phyloP scores from a whole-genome alignment of 345 rosid genomes.

The Physaria fendleri region DNA sequence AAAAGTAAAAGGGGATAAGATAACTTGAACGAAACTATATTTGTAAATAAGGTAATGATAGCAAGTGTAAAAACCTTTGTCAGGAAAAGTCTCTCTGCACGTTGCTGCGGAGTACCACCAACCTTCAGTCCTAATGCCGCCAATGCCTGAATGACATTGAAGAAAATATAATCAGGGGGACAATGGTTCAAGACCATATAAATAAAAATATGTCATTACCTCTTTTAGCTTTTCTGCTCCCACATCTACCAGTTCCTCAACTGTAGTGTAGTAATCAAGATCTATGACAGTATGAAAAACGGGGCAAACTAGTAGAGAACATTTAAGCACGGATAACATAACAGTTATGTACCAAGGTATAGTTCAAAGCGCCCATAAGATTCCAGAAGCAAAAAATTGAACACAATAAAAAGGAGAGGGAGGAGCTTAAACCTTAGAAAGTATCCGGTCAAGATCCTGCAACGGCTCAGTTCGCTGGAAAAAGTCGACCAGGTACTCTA shows the following conservation, averaged over 20 bases:
- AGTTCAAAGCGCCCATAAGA: neutral
- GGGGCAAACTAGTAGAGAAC: no score
- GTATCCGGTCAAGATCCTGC: constrained; percentile 83
- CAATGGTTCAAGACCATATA: neutral
- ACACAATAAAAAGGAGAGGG: neutral
- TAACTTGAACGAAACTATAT: neutral
- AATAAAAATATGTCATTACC: constrained; percentile 35
- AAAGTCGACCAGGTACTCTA: constrained; percentile 67
- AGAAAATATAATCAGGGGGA: neutral
- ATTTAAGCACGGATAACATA: neutral
- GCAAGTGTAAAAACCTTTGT: constrained; percentile 54
- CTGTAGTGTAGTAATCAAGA: constrained; percentile 86
- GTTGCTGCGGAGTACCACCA: constrained; percentile 88
- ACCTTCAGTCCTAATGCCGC: constrained; percentile 82
- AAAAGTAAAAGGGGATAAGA: neutral
- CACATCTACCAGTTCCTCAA: constrained; percentile 81
- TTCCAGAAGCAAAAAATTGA: neutral
- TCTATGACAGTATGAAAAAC: constrained; percentile 53
- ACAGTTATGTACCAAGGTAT: neutral
- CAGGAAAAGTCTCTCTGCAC: constrained; percentile 92
- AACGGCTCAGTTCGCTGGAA: constrained; percentile 91
- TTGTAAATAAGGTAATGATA: neutral
- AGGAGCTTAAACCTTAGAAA: constrained; percentile 50
- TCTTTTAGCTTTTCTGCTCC: constrained; percentile 91
- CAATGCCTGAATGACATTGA: constrained; percentile 49